These are phyloP conservation scores for Lycium barbarum DNA, from an alignment of 257 asterid species.

Conservation along the genomic window DNA sequence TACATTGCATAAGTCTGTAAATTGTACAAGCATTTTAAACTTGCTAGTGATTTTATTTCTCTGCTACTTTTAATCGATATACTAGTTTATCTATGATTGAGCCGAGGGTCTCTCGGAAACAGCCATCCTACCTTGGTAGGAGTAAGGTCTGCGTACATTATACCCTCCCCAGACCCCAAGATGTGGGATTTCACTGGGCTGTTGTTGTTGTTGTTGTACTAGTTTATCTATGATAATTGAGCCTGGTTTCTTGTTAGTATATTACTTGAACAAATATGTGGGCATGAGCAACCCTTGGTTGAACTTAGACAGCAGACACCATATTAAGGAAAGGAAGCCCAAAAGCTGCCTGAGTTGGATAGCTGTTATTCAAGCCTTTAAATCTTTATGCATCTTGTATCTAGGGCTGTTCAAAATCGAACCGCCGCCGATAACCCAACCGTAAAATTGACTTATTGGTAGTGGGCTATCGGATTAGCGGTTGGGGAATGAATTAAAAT, in stretches of 20 bases:
- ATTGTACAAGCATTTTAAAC: not conserved
- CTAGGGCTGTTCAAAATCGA: no score
- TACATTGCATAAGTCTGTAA: constrained; percentile 17
- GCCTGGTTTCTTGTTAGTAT: not conserved
- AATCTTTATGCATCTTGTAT: no score
- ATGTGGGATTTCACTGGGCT: no score
- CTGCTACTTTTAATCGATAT: not conserved
- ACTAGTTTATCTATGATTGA: not conserved
- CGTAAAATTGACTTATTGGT: no score
- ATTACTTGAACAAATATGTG: not conserved
- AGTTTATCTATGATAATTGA: not conserved
- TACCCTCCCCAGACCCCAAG: no score
- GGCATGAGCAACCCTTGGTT: not conserved
- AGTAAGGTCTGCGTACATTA: no score
- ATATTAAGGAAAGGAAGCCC: not conserved
- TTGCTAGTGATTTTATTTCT: not conserved
- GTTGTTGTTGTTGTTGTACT: no score
- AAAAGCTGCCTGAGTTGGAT: not conserved
- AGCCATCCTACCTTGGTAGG: no score
- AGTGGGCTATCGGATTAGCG: no score
- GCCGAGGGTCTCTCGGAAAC: no score
- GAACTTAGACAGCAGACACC: not conserved
- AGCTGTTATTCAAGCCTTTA: not conserved
- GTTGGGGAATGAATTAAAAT: no score
- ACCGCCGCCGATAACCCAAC: no score